These are phyloP conservation scores for Cryphonectria naterciae DNA, from an alignment of 2,329 filamentous ascomycete genomes.

Conservation along the genomic window DNA sequence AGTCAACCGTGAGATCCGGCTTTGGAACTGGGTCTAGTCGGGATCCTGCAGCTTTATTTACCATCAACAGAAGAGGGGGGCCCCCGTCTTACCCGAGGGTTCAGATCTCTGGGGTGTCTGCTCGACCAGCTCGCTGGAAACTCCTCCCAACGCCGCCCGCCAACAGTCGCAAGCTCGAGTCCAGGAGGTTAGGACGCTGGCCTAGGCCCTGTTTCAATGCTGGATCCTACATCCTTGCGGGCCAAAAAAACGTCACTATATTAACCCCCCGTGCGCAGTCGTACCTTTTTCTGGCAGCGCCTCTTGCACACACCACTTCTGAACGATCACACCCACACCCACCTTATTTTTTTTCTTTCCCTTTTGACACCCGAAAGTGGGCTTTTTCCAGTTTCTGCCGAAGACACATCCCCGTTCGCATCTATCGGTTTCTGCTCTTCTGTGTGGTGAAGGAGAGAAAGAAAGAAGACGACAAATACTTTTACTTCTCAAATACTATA, in stretches of 20 bases:
- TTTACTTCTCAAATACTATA: not conserved
- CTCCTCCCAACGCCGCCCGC: not conserved
- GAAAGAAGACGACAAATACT: not conserved
- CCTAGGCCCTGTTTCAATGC: constrained; percentile 9
- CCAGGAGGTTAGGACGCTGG: constrained; percentile 11
- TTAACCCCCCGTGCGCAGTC: not conserved
- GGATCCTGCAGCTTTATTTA: constrained; percentile 8
- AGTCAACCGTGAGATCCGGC: not conserved
- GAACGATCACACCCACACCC: not conserved
- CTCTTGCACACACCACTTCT: constrained; percentile 7
- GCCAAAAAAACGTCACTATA: constrained; percentile 14
- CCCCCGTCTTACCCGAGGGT: not conserved
- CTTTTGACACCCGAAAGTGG: not conserved
- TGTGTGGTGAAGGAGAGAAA: not conserved
- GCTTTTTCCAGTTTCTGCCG: not conserved
- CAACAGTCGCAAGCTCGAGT: not conserved
- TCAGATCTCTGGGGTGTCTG: not conserved
- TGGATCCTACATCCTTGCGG: constrained; percentile 2
- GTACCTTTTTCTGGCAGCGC: constrained; percentile 1
- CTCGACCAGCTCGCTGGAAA: not conserved
- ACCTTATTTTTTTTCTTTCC: not conserved
- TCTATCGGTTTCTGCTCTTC: not conserved
- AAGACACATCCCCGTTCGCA: not conserved
- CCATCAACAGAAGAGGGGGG: not conserved
- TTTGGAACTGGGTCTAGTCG: not conserved